Evolutionary conservation across 257 asterid species (phyloP).

Genomic region (Nyctanthes arbortristis): DNA sequence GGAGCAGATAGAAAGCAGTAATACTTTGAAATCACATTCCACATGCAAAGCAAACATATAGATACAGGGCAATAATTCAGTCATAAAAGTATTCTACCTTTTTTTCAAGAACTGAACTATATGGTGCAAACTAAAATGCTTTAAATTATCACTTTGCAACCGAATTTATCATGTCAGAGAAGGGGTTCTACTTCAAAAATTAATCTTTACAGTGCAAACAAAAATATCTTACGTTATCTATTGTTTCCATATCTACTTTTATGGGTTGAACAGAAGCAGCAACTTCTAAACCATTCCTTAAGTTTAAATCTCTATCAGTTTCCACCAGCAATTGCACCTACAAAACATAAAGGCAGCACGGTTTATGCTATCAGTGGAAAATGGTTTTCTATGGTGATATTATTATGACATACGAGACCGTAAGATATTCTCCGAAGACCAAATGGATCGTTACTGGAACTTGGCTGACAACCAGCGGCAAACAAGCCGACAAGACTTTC

Average conservation of each 20-base stretch:
- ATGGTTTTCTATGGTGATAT: slow-evolving; percentile 12
- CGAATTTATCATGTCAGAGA: background rate
- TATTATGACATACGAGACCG: slow-evolving; percentile 69
- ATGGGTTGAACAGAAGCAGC: slow-evolving; percentile 92
- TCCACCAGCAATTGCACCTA: slow-evolving; percentile 92
- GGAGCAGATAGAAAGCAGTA: background rate
- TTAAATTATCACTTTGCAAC: slow-evolving; percentile 5
- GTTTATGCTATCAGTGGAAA: slow-evolving; percentile 17
- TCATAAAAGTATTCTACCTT: slow-evolving; percentile 7
- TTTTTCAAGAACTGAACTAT: too few species aligned
- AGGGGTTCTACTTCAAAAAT: slow-evolving; percentile 10
- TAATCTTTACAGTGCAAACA: slow-evolving; percentile 13
- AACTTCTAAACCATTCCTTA: slow-evolving; percentile 72
- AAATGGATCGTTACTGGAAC: slow-evolving; percentile 84
- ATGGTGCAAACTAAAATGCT: too few species aligned
- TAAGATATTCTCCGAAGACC: slow-evolving; percentile 93
- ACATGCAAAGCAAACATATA: background rate
- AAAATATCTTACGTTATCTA: slow-evolving; percentile 61
- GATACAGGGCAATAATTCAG: background rate
- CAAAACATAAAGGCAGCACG: slow-evolving; percentile 29
- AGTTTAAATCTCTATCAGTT: slow-evolving; percentile 67
- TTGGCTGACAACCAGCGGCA: slow-evolving; percentile 99
- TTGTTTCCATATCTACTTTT: slow-evolving; percentile 56
- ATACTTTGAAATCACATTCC: background rate
- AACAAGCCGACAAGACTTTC: slow-evolving; percentile 94